phyloP scores from a whole-genome alignment of 148 eudicot genomes.

The Vaccinium myrtillus region DNA sequence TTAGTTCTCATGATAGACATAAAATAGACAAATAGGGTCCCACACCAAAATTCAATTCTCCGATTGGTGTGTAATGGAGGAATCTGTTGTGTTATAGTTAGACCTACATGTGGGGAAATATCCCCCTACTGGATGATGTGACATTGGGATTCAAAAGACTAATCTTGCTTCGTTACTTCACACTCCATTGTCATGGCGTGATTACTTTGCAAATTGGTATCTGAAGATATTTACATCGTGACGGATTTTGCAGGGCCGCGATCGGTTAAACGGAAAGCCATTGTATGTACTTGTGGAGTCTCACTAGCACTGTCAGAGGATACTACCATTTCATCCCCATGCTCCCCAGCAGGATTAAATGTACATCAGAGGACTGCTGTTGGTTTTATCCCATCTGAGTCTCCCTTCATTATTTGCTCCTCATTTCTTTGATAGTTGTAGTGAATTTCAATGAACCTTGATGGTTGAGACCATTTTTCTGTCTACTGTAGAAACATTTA shows the following conservation, averaged over 20 bases:
- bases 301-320: constrained; percentile 35
- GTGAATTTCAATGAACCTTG: constrained; percentile 19
- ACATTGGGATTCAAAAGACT: background rate
- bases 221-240: background rate
- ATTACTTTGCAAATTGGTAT: background rate
- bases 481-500: background rate
- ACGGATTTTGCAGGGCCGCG: constrained; percentile 60
- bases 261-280: constrained; percentile 81
- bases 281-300: constrained; percentile 78
- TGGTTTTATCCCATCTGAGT: constrained; percentile 12
- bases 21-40: background rate
- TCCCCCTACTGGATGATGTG: background rate
- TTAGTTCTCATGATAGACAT: background rate
- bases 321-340: background rate
- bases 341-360: constrained; percentile 17
- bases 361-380: constrained; percentile 29
- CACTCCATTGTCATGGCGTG: background rate
- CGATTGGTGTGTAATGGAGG: background rate
- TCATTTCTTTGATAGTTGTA: constrained; percentile 3
- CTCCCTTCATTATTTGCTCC: background rate
- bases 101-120: constrained; percentile 3
- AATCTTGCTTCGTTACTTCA: background rate
- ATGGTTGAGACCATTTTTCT: constrained; percentile 13
- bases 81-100: background rate
- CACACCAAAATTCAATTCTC: background rate